Conservation (phyloP, 1,139 yeast genomes). For the Kodamaea derodonti region DNA sequence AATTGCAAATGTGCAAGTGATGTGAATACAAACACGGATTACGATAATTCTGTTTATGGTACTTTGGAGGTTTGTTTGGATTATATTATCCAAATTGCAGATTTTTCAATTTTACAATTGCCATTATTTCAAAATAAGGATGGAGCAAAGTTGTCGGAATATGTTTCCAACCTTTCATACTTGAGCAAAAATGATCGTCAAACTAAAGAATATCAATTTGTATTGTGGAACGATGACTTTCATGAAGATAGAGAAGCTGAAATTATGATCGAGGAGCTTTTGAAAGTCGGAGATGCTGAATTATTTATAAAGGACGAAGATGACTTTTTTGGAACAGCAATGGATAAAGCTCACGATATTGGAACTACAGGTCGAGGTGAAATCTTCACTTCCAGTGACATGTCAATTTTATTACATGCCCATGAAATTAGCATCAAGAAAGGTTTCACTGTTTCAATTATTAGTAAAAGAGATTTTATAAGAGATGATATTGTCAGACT, state of each 20-base stretch:
- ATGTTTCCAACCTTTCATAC: slow-evolving; percentile 26
- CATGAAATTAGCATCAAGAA: slow-evolving; percentile 37
- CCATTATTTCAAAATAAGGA: slow-evolving; percentile 31
- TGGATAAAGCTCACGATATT: slow-evolving; percentile 33
- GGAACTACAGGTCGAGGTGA: slow-evolving; percentile 30
- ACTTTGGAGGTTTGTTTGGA: slow-evolving; percentile 43
- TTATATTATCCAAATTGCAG: slow-evolving; percentile 45
- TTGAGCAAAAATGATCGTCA: slow-evolving; percentile 28
- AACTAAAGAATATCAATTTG: slow-evolving; percentile 37
- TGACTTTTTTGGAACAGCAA: slow-evolving; percentile 33
- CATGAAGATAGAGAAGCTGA: slow-evolving; percentile 55
- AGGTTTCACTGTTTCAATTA: slow-evolving; percentile 56
- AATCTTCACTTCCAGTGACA: slow-evolving; percentile 18
- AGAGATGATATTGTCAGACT: slow-evolving; percentile 44
- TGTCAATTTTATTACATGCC: slow-evolving; percentile 18
- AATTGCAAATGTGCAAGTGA: slow-evolving; percentile 45
- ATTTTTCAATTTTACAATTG: slow-evolving; percentile 31
- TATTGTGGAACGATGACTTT: slow-evolving; percentile 72
- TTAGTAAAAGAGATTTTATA: slow-evolving; percentile 43
- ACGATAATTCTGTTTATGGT: slow-evolving; percentile 16
- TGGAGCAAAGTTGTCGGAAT: slow-evolving; percentile 17
- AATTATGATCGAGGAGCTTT: slow-evolving; percentile 22
- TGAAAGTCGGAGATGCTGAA: background rate
- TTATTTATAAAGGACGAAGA: slow-evolving; percentile 6
- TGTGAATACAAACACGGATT: slow-evolving; percentile 8